These are phyloP conservation scores for Chaetomiaceae sp. DNA, from an alignment of 2,329 filamentous ascomycete species.

Conservation along the genomic window DNA sequence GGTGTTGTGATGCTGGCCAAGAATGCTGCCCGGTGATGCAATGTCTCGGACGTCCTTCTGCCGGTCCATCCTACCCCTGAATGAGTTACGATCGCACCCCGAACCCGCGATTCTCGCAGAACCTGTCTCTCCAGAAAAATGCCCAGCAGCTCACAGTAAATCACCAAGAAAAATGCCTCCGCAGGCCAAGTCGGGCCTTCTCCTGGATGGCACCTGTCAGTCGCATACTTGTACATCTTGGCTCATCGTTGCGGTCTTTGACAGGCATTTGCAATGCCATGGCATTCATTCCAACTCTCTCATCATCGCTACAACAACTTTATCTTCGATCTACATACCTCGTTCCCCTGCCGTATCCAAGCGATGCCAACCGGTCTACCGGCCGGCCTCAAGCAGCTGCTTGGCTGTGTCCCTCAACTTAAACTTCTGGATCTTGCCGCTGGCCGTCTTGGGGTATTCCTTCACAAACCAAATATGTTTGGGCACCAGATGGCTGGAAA, in stretches of 20 bases:
- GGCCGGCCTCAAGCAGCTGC: slow-evolving; percentile 27
- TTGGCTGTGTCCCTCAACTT: slow-evolving; percentile 66
- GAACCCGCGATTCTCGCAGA: not conserved
- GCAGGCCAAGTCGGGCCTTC: too few relatives aligned
- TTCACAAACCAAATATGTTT: slow-evolving; percentile 85
- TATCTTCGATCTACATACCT: too few relatives aligned
- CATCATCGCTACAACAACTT: too few relatives aligned
- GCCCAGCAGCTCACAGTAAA: not conserved
- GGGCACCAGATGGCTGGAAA: slow-evolving; percentile 75
- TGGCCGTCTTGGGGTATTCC: slow-evolving; percentile 90
- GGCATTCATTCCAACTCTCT: too few relatives aligned
- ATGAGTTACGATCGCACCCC: not conserved
- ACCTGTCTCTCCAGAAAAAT: not conserved
- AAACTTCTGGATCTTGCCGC: slow-evolving; percentile 96
- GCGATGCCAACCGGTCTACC: not conserved
- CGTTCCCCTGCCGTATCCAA: too few relatives aligned
- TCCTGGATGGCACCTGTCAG: too few relatives aligned
- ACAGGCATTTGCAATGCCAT: too few relatives aligned
- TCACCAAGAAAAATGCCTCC: too few relatives aligned
- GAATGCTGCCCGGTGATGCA: not conserved
- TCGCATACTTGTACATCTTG: too few relatives aligned
- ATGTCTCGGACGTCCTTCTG: slow-evolving; percentile 8
- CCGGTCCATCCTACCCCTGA: not conserved
- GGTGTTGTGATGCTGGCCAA: not conserved
- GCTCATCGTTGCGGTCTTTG: too few relatives aligned